These are phyloP conservation scores for Linnemannia schmuckeri DNA, from an alignment of 192 early-diverging fungal species.

Conservation along the genomic window DNA sequence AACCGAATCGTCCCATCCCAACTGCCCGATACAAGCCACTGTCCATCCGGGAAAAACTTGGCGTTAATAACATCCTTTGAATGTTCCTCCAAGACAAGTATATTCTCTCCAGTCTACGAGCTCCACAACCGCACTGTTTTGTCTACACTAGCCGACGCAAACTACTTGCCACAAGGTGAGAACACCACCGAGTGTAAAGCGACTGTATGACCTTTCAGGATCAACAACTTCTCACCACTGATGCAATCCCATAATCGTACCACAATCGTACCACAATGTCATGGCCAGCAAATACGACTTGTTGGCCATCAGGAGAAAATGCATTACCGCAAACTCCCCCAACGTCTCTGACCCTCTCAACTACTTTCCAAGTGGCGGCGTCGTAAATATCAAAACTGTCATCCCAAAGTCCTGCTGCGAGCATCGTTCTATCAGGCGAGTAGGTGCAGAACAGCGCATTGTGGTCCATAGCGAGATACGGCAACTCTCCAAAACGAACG, in stretches of 20 bases:
- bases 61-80: neutral
- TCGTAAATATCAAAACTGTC: neutral
- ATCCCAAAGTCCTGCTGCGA: neutral
- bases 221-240: neutral
- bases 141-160: neutral
- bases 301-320: neutral
- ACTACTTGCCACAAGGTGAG: neutral
- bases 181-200: neutral
- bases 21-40: neutral
- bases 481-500: conserved; percentile 4
- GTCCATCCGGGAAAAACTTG: neutral
- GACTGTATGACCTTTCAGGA: neutral
- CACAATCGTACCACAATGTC: too few relatives aligned
- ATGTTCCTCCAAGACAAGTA: neutral
- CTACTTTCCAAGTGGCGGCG: neutral
- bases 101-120: neutral
- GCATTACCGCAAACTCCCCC: neutral
- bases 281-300: neutral
- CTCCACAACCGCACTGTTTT: conserved; percentile 1
- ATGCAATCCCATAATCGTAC: too few relatives aligned
- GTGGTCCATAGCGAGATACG: neutral
- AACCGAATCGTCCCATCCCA: neutral
- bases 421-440: neutral
- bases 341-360: neutral
- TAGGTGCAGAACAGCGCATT: neutral